These are phyloP conservation scores for Tricholomella constricta DNA, from an alignment of 768 basidiomycete species.

Conservation along the genomic window DNA sequence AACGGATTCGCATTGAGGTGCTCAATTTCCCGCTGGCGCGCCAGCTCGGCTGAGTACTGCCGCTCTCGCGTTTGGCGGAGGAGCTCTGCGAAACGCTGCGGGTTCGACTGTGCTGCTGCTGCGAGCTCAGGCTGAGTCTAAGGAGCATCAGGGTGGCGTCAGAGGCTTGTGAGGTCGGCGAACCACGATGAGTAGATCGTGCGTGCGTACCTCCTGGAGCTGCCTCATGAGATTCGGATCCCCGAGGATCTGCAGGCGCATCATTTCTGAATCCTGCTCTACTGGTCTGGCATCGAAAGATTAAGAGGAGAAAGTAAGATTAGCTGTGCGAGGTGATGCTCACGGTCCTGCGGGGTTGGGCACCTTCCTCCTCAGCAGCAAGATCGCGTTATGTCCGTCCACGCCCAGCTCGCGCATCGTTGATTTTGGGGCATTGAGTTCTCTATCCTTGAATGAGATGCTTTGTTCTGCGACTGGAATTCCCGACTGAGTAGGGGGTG, in stretches of 20 bases:
- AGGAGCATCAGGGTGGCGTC: not conserved
- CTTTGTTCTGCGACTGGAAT: constrained; percentile 74
- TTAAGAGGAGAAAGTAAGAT: not conserved
- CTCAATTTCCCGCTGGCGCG: constrained; percentile 61
- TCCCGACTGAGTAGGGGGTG: constrained; percentile 54
- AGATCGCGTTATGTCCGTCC: constrained; percentile 56
- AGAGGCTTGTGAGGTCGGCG: not conserved
- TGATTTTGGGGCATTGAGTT: constrained; percentile 63
- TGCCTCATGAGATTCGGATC: constrained; percentile 79
- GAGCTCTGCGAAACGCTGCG: constrained; percentile 74
- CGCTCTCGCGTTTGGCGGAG: constrained; percentile 62
- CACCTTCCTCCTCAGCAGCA: constrained; percentile 67
- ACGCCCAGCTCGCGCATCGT: constrained; percentile 73
- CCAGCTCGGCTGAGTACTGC: constrained; percentile 53
- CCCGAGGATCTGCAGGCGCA: constrained; percentile 85
- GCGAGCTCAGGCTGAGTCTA: constrained; percentile 86
- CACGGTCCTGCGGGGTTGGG: constrained; percentile 45
- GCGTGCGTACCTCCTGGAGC: constrained; percentile 58
- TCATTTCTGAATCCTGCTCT: constrained; percentile 87
- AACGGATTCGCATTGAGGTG: constrained; percentile 85
- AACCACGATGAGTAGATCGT: not conserved
- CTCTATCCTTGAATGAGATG: constrained; percentile 66
- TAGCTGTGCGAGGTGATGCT: constrained; percentile 4
- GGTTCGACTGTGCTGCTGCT: constrained; percentile 65
- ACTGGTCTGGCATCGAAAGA: constrained; percentile 47